These are phyloP conservation scores for Arabidopsis thaliana DNA, from an alignment of 345 rosid species.

Conservation along the genomic window DNA sequence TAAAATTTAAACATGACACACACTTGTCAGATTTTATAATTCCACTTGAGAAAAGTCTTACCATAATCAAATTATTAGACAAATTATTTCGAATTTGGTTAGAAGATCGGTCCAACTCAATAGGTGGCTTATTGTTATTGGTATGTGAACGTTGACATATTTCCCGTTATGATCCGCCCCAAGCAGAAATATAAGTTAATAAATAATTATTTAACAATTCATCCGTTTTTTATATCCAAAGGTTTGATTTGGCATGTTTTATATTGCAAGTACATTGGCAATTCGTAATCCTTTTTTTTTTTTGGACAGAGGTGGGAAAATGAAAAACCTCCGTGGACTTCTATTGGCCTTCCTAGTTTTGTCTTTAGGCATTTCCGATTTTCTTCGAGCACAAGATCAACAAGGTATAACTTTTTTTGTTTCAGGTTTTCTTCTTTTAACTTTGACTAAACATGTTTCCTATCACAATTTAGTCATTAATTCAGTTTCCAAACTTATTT, in stretches of 20 bases:
- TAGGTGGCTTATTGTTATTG: constrained; percentile 18
- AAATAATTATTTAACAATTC: constrained; percentile 9
- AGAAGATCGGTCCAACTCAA: neutral
- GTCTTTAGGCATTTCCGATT: constrained; percentile 12
- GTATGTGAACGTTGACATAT: neutral
- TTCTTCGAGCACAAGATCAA: constrained; percentile 40
- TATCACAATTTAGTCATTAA: neutral
- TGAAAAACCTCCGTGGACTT: constrained; percentile 29
- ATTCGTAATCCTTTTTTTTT: neutral
- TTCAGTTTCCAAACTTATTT: neutral
- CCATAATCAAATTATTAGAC: too few species aligned
- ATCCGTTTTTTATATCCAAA: neutral
- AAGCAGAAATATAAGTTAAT: neutral
- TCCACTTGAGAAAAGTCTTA: too few species aligned
- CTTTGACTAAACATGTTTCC: neutral
- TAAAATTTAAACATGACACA: too few species aligned
- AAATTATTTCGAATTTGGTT: neutral
- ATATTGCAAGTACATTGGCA: neutral
- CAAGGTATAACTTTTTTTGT: constrained; percentile 26
- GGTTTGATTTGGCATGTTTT: constrained; percentile 23
- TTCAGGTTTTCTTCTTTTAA: neutral
- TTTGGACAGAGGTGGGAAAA: neutral
- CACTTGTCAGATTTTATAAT: too few species aligned
- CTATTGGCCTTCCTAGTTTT: constrained; percentile 13
- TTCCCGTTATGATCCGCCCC: neutral